Evolutionary conservation across 1,139 yeast genomes (phyloP).

Genomic region (Debaryomyces subglobosus): DNA sequence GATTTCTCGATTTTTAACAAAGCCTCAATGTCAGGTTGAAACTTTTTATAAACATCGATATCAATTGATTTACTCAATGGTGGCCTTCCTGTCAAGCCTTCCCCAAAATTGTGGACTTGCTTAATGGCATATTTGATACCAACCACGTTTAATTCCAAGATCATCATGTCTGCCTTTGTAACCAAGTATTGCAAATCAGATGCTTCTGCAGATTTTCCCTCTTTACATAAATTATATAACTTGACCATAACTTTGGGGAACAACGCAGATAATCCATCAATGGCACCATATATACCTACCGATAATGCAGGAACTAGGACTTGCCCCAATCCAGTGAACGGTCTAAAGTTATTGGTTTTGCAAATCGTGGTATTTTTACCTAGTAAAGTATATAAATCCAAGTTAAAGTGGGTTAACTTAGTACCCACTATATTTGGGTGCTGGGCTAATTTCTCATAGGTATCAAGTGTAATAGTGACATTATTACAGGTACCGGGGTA

Average conservation of each 20-base stretch:
- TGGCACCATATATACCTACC: constrained; percentile 47
- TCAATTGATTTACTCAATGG: constrained; percentile 14
- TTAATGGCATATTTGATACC: constrained; percentile 45
- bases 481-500: constrained; percentile 42
- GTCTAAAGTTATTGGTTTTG: constrained; percentile 35
- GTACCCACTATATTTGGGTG: constrained; percentile 45
- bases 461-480: constrained; percentile 37
- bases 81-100: constrained; percentile 22
- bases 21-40: constrained; percentile 14
- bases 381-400: constrained; percentile 30
- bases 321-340: constrained; percentile 52
- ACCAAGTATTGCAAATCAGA: constrained; percentile 39
- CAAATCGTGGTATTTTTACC: constrained; percentile 37
- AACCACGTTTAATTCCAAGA: constrained; percentile 44
- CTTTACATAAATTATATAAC: constrained; percentile 28
- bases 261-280: constrained; percentile 49
- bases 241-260: constrained; percentile 45
- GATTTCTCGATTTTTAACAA: constrained; percentile 15
- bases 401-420: constrained; percentile 45
- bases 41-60: constrained; percentile 3
- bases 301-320: constrained; percentile 45
- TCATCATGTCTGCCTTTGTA: constrained; percentile 44
- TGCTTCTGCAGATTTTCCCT: constrained; percentile 41
- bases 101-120: constrained; percentile 25
- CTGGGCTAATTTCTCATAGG: constrained; percentile 34